A percentile compares a stretch with the other conserved stretches of the same genome.
These are phyloP conservation scores for Eucommia ulmoides DNA, from an alignment of 257 asterid species.

Conservation along the genomic window DNA sequence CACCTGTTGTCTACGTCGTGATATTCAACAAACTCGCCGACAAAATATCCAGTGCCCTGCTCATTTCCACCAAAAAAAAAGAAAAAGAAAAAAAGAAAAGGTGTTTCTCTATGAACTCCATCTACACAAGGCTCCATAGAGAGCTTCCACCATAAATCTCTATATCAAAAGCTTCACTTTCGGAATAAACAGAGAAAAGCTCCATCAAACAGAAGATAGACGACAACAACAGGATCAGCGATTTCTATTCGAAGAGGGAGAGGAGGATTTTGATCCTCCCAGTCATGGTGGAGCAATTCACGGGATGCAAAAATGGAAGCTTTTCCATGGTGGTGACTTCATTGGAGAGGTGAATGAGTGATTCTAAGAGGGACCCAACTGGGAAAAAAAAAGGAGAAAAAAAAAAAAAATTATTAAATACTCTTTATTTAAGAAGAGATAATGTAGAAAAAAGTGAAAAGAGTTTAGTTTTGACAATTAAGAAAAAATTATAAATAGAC, in stretches of 20 bases:
- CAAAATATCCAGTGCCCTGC: constrained; percentile 59
- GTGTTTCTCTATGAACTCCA: constrained; percentile 41
- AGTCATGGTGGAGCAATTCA: constrained; percentile 40
- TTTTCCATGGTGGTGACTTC: constrained; percentile 31
- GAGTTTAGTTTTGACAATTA: no score
- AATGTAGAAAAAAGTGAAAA: no score
- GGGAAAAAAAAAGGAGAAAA: constrained; percentile 60
- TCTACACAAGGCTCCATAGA: constrained; percentile 68
- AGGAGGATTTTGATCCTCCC: constrained; percentile 51
- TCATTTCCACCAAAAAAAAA: constrained; percentile 46
- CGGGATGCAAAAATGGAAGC: constrained; percentile 31
- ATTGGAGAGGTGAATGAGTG: constrained; percentile 38
- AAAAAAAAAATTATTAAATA: no score
- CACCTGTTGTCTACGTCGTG: constrained; percentile 51
- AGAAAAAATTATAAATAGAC: no score
- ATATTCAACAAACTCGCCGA: constrained; percentile 62
- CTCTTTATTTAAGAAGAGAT: no score
- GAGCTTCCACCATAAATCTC: constrained; percentile 47
- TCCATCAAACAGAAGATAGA: constrained; percentile 63
- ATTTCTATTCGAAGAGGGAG: constrained; percentile 60
- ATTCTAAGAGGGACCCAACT: constrained; percentile 39
- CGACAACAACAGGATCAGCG: constrained; percentile 56
- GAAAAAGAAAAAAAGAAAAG: no score
- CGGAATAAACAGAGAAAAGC: constrained; percentile 38
- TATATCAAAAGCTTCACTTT: constrained; percentile 38